Conservation (phyloP, 306 rosid species). For the Fragaria nilgerrensis region DNA sequence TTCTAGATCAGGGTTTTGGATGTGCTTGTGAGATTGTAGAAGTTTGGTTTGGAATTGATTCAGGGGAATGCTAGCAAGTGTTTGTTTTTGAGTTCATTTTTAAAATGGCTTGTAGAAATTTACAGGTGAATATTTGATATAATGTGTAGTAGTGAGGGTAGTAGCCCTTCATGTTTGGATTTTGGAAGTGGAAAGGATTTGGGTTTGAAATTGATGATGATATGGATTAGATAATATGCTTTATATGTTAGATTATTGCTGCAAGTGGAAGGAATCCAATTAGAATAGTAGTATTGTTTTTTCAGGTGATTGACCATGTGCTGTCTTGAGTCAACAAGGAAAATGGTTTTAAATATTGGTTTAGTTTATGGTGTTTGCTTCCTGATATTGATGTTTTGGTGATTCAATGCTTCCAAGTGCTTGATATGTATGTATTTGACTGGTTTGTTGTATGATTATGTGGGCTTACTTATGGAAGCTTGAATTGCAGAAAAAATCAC, state of each 20-base stretch:
- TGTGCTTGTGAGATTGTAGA: background rate
- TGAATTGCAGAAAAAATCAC: conserved; percentile 32
- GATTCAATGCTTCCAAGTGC: background rate
- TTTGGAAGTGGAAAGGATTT: background rate
- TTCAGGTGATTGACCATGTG: background rate
- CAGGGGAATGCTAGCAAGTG: background rate
- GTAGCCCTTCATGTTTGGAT: too few relatives aligned
- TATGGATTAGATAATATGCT: background rate
- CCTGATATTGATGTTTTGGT: background rate
- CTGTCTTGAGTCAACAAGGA: background rate
- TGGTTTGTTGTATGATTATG: background rate
- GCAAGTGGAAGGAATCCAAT: background rate
- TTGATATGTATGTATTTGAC: background rate
- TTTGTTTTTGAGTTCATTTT: background rate
- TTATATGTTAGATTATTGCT: background rate
- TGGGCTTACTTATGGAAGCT: conserved; percentile 16
- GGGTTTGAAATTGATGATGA: background rate
- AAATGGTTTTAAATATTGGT: background rate
- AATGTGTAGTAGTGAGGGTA: background rate
- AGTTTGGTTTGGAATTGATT: background rate
- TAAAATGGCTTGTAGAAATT: too few relatives aligned
- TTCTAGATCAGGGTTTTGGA: background rate
- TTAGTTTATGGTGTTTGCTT: background rate
- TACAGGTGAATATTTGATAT: background rate
- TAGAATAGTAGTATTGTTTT: background rate